Evolutionary conservation across 352 stramenopile genomes (phyloP).

Genomic region (Pythium insidiosum): DNA sequence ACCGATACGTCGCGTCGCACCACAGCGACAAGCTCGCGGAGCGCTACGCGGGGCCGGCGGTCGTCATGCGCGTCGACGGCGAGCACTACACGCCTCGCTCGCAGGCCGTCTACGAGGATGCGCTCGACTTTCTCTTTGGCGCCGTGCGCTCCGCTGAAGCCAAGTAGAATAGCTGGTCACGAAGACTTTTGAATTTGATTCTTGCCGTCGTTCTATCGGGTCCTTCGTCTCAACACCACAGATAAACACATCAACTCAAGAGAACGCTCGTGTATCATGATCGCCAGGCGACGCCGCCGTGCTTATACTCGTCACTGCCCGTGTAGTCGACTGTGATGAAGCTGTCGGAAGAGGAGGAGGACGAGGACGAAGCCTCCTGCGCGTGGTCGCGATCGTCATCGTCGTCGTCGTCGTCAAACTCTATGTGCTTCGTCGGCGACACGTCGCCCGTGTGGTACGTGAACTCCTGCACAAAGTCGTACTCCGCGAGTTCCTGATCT

Average conservation of each 20-base stretch:
- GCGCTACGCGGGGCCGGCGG: slow-evolving; percentile 50
- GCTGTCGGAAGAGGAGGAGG: no score
- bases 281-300: no score
- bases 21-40: slow-evolving; percentile 59
- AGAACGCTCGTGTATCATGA: no score
- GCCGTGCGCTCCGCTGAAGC: slow-evolving; percentile 27
- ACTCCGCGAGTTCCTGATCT: slow-evolving; percentile 41
- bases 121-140: slow-evolving; percentile 56
- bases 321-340: no score
- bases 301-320: no score
- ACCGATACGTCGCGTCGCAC: slow-evolving; percentile 56
- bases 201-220: no score
- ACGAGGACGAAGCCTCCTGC: no score
- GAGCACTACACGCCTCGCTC: slow-evolving; percentile 56
- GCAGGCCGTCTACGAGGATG: slow-evolving; percentile 32
- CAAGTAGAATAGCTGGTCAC: no score
- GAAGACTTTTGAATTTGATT: no score
- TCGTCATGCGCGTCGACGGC: slow-evolving; percentile 44
- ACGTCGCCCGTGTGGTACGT: slow-evolving; percentile 31
- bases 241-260: no score
- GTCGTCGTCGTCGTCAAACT: slow-evolving; percentile 67
- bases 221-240: no score
- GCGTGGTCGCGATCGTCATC: slow-evolving; percentile 27
- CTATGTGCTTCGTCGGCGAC: slow-evolving; percentile 44
- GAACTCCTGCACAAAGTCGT: slow-evolving; percentile 80